phyloP scores from a whole-genome alignment of 2,329 filamentous ascomycete species.

The Aspergillus fumigatiaffinis region DNA sequence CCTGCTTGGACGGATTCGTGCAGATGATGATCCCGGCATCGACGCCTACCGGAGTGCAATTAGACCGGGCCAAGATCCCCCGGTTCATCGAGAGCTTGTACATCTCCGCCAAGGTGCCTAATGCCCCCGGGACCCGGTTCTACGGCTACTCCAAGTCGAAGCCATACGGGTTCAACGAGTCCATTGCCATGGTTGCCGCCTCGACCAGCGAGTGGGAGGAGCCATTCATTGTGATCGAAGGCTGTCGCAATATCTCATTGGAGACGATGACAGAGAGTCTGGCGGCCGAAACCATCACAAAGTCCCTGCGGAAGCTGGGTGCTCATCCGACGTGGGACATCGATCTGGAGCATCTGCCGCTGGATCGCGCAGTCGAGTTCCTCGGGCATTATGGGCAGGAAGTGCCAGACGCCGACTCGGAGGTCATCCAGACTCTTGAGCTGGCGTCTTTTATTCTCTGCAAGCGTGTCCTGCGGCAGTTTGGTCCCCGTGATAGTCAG shows the following conservation, averaged over 20 bases:
- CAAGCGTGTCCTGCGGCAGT: neutral
- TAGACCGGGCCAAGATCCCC: neutral
- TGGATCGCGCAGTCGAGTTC: neutral
- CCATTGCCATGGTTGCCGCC: neutral
- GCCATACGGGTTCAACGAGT: neutral
- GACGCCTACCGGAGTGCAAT: too few species aligned
- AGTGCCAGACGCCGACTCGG: too few species aligned
- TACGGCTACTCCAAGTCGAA: neutral
- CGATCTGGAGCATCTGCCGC: neutral
- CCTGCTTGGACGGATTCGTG: neutral
- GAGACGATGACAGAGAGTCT: neutral
- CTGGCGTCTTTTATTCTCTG: neutral
- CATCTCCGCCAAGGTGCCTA: neutral
- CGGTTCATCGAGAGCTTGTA: neutral
- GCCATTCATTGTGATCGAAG: neutral
- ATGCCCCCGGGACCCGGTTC: neutral
- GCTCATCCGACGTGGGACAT: too few species aligned
- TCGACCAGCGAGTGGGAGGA: neutral
- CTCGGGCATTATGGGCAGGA: too few species aligned
- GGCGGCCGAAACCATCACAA: neutral
- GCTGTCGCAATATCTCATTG: neutral
- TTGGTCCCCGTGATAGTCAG: too few species aligned
- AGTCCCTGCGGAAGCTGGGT: neutral
- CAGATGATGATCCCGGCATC: neutral
- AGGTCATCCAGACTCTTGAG: neutral